Percentiles rank a stretch among this genome's conserved stretches.
These are phyloP conservation scores for Epithele typhae DNA, from an alignment of 768 basidiomycete genomes.

Conservation along the genomic window DNA sequence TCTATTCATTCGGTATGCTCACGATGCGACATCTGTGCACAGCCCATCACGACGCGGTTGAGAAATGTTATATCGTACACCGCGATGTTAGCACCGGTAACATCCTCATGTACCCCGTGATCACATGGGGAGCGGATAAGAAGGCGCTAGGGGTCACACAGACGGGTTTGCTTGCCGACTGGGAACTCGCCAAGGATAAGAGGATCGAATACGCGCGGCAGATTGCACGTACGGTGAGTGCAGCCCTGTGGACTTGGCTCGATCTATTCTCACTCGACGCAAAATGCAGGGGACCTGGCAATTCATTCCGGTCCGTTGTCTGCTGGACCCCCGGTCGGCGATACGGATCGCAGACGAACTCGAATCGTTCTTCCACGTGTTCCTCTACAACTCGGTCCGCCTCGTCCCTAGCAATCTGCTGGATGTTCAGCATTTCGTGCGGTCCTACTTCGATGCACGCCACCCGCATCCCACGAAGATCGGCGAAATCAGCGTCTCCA, in stretches of 20 bases:
- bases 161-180: neutral
- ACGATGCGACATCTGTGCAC: no score
- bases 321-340: slow-evolving; percentile 1
- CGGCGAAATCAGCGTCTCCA: no score
- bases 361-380: slow-evolving; percentile 8
- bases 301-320: slow-evolving; percentile 13
- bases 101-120: neutral
- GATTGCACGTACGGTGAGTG: slow-evolving; percentile 1
- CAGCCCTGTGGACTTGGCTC: no score
- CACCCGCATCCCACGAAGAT: no score
- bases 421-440: neutral
- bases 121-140: neutral
- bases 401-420: slow-evolving; percentile 1
- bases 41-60: slow-evolving; percentile 8
- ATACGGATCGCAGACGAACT: slow-evolving; percentile 6
- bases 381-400: slow-evolving; percentile 4
- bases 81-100: slow-evolving; percentile 12
- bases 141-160: neutral
- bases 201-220: neutral
- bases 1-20: no score
- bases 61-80: neutral
- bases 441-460: slow-evolving; percentile 6
- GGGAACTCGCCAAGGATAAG: slow-evolving; percentile 4
- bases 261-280: no score
- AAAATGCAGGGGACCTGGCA: slow-evolving; percentile 24